Evolutionary conservation across 129 eudicot genomes (phyloP), one percentile per base, ranked within the genome.

Genomic region (Artemisia argyi): DNA sequence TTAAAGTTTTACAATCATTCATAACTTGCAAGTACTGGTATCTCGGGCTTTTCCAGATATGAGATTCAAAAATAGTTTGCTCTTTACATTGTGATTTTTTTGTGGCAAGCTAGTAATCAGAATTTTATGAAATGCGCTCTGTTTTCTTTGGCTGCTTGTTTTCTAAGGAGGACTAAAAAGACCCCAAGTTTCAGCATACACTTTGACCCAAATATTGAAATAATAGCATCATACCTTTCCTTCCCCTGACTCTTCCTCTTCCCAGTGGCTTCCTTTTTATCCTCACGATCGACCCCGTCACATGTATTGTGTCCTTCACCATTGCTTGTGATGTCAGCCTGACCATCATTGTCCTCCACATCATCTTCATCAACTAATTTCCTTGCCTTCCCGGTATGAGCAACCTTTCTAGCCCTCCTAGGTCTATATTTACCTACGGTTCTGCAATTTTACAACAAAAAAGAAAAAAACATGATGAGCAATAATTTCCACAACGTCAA

Each of bases 311-410:
- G 55, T 74, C 22, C 54, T 52, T 35, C 65, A 9, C 72, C 50
- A 24, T 24, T 44, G 42, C 3, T 46, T 75, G 66, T 24, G 20
- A 58, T 17, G n/a, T 62, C 79, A 68, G 15, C 75, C 54, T 73
- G 61, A 73, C 28, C 67, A 44, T 75, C 53, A 53, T 56, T 54
- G 30, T 65, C 66, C 19, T 48, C 83, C 16, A 65, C 73, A 61
- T 71, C 86, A 65, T 52, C 74, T 26, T 77, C 84, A 72, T 84
- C 66, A 0, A 61, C 78, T 68, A 67, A 72, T 53, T 19, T 72
- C 53, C 44, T 63, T 69, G 50, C 80, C 32, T 76, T 71, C 32
- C 67, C 72, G 1, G 80, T 52, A 53, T 11, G 76, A 66, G 76
- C 65, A 60, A 66, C 83, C 70, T 69, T 63, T 66, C 54, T 81